Percentiles rank a stretch among this genome's conserved stretches.
Conservation (phyloP, 805 yeast genomes). For the Candida suzukii region DNA sequence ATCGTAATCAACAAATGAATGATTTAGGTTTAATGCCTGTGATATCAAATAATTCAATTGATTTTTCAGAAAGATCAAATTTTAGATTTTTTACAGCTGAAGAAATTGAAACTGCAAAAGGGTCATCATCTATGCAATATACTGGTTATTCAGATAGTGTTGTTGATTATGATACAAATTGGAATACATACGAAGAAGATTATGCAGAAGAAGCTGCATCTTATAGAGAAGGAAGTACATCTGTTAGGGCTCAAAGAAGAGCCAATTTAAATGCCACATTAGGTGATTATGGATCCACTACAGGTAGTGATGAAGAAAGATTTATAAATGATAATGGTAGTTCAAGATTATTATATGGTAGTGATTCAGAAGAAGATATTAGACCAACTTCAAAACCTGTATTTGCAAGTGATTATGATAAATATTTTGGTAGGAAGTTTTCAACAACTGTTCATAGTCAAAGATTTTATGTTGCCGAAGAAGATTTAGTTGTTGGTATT, state of each 20-base stretch:
- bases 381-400: slow-evolving; percentile 8
- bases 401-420: slow-evolving; percentile 31
- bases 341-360: neutral
- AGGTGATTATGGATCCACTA: slow-evolving; percentile 9
- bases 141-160: slow-evolving; percentile 25
- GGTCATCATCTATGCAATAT: slow-evolving; percentile 69
- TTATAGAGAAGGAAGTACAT: neutral
- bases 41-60: slow-evolving; percentile 30
- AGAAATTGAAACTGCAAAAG: slow-evolving; percentile 82
- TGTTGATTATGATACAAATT: slow-evolving; percentile 65
- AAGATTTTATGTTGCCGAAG: slow-evolving; percentile 89
- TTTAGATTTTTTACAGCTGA: slow-evolving; percentile 81
- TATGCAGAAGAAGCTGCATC: slow-evolving; percentile 13
- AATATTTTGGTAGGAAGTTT: slow-evolving; percentile 26
- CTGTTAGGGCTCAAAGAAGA: neutral
- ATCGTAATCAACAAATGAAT: slow-evolving; percentile 10
- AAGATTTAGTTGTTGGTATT: slow-evolving; percentile 88
- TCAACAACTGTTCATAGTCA: slow-evolving; percentile 50
- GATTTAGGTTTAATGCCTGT: slow-evolving; percentile 29
- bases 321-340: slow-evolving; percentile 3
- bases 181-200: slow-evolving; percentile 59
- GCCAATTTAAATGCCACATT: neutral
- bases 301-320: slow-evolving; percentile 12
- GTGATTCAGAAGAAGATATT: slow-evolving; percentile 14
- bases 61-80: slow-evolving; percentile 32